Evolutionary conservation across 1,139 yeast species (phyloP), one percentile per base, ranked within the genome.

Genomic region (Blastobotrys serpentis): DNA sequence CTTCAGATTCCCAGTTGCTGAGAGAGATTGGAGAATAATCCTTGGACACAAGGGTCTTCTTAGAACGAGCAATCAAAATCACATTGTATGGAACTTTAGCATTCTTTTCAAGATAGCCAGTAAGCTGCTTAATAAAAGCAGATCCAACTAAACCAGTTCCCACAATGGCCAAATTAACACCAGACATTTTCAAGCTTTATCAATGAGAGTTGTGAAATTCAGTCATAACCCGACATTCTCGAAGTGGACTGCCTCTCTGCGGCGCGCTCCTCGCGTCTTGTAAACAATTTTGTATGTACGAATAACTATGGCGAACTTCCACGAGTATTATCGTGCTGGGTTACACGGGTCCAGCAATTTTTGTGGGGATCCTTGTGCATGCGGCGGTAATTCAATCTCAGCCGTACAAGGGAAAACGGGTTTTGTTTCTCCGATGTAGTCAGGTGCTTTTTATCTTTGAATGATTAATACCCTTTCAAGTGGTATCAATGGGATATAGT

Each of bases 111-210:
- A 56, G 49, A 58, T 85, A 76, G 38, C 73, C 61, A 19, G 68
- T 64, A 58, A 90, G 75, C 71, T 85, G 94, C 62, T 80, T 79
- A 68, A 92, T 74, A 71, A 88, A 88, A 47, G 96, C 89, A 32
- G 94, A 78, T 51, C 99, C 99, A 53, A 92, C 98, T 47, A 89
- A 92, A 59, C 98, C 98, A 44, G 96, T 83, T 51, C 96, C 96
- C 57, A 87, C 82, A 57, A 87, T 79, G 47, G 95, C 95, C 53
- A 87, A 73, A 65, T 86, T 84, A 44, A 86, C 87, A 50, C 54
- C 57, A 14, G 59, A 13, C 60, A 57, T 57, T 48, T 44, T 50
- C 19, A 17, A 14, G 10, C 21, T 7, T 8, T 39, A 5, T 23
- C 4, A 22, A 22, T 39, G 7, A 8, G n/a, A n/a, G n/a, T n/a